Conservation (phyloP, 441 rosid species). For the Metrosideros polymorpha region DNA sequence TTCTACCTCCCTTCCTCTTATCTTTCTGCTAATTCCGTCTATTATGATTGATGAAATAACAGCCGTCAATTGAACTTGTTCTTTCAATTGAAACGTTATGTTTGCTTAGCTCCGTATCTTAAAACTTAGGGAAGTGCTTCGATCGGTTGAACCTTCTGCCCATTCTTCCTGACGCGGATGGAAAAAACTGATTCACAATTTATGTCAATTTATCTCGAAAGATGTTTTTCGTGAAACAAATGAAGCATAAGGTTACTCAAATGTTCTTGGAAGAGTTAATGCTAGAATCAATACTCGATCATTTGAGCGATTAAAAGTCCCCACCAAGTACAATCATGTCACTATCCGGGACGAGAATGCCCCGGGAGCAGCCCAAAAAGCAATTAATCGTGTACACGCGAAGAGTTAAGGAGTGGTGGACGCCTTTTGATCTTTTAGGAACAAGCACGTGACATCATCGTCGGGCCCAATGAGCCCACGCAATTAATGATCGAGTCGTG, state of each 20-base stretch:
- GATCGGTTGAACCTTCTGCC: not conserved
- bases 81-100: not conserved
- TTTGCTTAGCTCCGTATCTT: not conserved
- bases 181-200: too few species aligned
- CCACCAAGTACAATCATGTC: not conserved
- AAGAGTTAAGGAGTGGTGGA: not conserved
- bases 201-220: too few species aligned
- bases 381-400: not conserved
- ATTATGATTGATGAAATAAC: not conserved
- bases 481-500: not conserved
- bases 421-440: not conserved
- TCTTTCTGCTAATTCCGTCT: not conserved
- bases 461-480: not conserved
- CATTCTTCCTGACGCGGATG: accelerated
- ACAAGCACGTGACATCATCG: not conserved
- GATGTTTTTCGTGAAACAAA: too few species aligned
- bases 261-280: not conserved
- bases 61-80: not conserved
- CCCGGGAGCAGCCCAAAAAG: not conserved
- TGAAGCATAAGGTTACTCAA: not conserved
- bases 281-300: not conserved
- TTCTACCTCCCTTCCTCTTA: not conserved
- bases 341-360: not conserved
- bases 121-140: not conserved
- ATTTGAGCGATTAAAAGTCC: not conserved